Conservation (phyloP, 1,284 basidiomycete species). For the Inonotus hispidus region DNA sequence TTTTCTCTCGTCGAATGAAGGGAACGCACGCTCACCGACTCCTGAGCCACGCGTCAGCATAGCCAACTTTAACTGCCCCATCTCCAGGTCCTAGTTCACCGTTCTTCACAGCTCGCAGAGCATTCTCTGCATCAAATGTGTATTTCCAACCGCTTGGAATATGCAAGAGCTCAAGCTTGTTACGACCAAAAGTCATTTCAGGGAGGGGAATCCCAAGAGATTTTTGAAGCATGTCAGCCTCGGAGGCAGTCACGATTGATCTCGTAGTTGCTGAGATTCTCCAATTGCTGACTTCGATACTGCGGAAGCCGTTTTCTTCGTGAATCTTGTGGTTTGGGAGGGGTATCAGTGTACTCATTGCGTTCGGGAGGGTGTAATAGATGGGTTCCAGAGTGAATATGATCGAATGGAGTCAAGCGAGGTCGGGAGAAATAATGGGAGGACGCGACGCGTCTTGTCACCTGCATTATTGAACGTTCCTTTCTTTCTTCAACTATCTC, state of each 20-base stretch:
- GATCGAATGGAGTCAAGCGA: background rate
- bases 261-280: conserved; percentile 57
- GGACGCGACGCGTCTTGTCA: conserved; percentile 12
- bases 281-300: conserved; percentile 64
- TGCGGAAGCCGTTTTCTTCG: conserved; percentile 60
- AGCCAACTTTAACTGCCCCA: conserved; percentile 88
- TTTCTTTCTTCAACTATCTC: background rate
- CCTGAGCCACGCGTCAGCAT: conserved; percentile 91
- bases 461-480: no score
- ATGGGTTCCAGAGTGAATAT: background rate
- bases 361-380: conserved; percentile 15
- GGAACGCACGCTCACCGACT: conserved; percentile 56
- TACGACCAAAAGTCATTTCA: conserved; percentile 96
- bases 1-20: background rate
- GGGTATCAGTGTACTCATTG: conserved; percentile 38
- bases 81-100: conserved; percentile 74
- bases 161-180: conserved; percentile 66
- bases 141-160: conserved; percentile 58
- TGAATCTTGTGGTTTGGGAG: conserved; percentile 57
- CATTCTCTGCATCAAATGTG: conserved; percentile 63
- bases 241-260: conserved; percentile 72
- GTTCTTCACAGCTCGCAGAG: conserved; percentile 71
- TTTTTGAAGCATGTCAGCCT: conserved; percentile 64
- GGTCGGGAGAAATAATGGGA: background rate
- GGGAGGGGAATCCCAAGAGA: conserved; percentile 76